A percentile compares a stretch with the other conserved stretches of the same genome.
Evolutionary conservation across 371 early-diverging fungal genomes (phyloP).

Genomic region (Circinella minor): DNA sequence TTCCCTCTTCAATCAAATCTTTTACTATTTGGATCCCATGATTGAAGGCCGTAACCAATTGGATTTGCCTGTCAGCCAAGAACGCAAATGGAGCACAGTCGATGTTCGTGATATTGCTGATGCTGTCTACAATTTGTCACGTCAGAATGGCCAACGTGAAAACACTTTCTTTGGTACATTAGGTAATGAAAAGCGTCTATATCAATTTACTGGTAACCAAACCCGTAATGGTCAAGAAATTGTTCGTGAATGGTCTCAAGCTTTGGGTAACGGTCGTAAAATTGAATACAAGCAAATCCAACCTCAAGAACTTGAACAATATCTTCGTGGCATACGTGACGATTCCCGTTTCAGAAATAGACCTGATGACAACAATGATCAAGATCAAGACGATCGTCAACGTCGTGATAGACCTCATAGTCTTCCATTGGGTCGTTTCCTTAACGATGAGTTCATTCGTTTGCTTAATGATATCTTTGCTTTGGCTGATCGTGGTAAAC

Average conservation of each 20-base stretch:
- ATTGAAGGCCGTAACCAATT: slow-evolving; percentile 32
- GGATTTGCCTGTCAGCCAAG: slow-evolving; percentile 30
- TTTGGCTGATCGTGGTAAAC: slow-evolving; percentile 28
- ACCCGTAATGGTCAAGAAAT: slow-evolving; percentile 24
- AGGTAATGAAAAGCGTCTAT: slow-evolving; percentile 25
- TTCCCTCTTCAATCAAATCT: slow-evolving; percentile 32
- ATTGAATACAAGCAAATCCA: slow-evolving; percentile 25
- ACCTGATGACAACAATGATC: slow-evolving; percentile 9
- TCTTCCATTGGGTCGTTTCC: slow-evolving; percentile 40
- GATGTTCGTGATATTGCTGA: slow-evolving; percentile 40
- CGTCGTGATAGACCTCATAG: slow-evolving; percentile 20
- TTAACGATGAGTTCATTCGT: slow-evolving; percentile 34
- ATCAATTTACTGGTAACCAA: slow-evolving; percentile 29
- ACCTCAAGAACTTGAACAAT: slow-evolving; percentile 23
- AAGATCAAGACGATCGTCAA: too few relatives aligned
- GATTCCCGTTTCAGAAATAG: slow-evolving; percentile 35
- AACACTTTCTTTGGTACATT: background rate
- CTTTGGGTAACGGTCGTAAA: slow-evolving; percentile 18
- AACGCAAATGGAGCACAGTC: slow-evolving; percentile 35
- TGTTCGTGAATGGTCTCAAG: slow-evolving; percentile 31
- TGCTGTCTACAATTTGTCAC: slow-evolving; percentile 29
- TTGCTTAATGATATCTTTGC: slow-evolving; percentile 32
- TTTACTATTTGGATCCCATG: slow-evolving; percentile 41
- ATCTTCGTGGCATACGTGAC: slow-evolving; percentile 31
- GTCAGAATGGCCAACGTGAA: slow-evolving; percentile 16